Base-by-base conservation (phyloP, 768 basidiomycete species). In the Macrolepiota dolichaula region DNA sequence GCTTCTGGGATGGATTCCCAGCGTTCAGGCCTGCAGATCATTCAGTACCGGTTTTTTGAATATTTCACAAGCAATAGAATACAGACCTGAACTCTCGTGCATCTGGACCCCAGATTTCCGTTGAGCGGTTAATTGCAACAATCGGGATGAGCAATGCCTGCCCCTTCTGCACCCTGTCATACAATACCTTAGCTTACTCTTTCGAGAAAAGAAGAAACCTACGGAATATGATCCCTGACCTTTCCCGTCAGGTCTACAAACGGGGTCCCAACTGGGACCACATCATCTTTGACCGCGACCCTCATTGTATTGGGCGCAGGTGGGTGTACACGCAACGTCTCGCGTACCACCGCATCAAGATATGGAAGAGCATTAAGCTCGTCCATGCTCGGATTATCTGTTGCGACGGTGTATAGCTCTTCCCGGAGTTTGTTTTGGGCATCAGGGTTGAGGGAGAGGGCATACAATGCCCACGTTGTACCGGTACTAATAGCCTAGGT, bases 341-440 rank as follows among this genome's bases (percentile, higher is more conserved):
- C 88, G 7, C 82, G 79, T 1, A 87, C 76, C 10, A 88, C 80
- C 19, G 75, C 76, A 63, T 91, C 91, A n/a, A 92, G 83, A 66
- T 88, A 91, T 0, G 86, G 81, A 2, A 94, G 75, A 3, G 79
- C 74, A 59, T 83, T 81, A 1, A 92, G 78, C 35, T 86, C 80
- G 35, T 92, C 89, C 85, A 91, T 89, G 3, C 80, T 78, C 2
- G 89, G 88, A 0, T 72, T 81, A 10, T 88, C 83, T 0, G 82
- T 85, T 0, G 76, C 66, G 11, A 86, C 73, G 0, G 72, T 67
- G 7, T 82, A 70, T 1, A 88, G 73, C 66, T 92, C 89, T 1
- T 82, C 76, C 0, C 87, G 78, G 0, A 92, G 77, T 63, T 81
- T 82, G 9, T 65, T 72, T 63, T 90, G 88, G 3, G 81, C 71